phyloP scores from a whole-genome alignment of 176 grass and related monocot species.

The Alopecurus myosuroides region DNA sequence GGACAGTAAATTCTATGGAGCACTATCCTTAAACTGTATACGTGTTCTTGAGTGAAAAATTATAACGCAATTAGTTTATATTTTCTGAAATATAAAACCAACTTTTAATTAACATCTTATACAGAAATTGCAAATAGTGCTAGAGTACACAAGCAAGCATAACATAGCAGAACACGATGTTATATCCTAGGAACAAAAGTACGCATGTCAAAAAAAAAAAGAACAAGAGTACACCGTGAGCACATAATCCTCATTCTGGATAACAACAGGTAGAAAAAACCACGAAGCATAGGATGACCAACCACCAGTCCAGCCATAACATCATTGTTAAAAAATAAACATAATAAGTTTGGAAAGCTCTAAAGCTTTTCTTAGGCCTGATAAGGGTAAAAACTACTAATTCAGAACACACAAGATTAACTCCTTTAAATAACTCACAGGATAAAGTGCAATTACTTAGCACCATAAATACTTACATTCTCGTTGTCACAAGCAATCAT shows the following conservation, averaged over 20 bases:
- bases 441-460: conserved; percentile 2
- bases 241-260: conserved; percentile 2
- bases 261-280: conserved; percentile 15
- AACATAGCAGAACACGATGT: neutral
- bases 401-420: neutral
- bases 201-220: too few species aligned
- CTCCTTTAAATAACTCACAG: neutral
- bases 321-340: neutral
- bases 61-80: neutral
- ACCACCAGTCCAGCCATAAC: neutral
- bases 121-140: neutral
- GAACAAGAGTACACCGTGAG: neutral
- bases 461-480: conserved; percentile 63
- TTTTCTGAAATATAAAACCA: neutral
- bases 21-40: neutral
- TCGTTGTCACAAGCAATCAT: conserved; percentile 99
- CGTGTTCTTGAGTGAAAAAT: neutral
- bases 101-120: neutral
- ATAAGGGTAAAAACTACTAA: conserved; percentile 13
- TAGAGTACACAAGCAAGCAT: neutral
- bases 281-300: neutral
- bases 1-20: neutral
- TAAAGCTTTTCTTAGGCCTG: conserved; percentile 7
- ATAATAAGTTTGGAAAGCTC: neutral
- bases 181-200: neutral